A percentile compares a stretch with the other conserved stretches of the same genome.
These are phyloP conservation scores for Cladosporium sp. DNA, from an alignment of 2,329 filamentous ascomycete species.

Conservation along the genomic window DNA sequence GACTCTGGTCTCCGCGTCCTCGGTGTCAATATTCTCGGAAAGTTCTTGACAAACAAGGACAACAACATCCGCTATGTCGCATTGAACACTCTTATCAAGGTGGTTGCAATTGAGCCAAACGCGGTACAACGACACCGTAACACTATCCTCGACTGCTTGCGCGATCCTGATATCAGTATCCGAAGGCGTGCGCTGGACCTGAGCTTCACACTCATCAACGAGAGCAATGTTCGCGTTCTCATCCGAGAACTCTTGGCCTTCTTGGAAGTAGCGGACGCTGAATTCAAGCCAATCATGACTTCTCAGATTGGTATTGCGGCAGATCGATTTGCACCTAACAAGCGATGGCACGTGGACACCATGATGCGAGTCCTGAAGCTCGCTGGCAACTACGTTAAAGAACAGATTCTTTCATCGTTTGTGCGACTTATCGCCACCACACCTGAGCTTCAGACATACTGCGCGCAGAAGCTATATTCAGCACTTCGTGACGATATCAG, in stretches of 20 bases:
- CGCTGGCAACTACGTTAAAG: constrained; percentile 94
- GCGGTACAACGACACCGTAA: constrained; percentile 95
- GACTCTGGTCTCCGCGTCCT: constrained; percentile 91
- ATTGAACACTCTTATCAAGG: constrained; percentile 94
- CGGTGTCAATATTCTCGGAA: constrained; percentile 96
- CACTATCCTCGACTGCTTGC: constrained; percentile 91
- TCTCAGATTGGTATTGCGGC: constrained; percentile 96
- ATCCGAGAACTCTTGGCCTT: constrained; percentile 92
- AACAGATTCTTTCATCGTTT: constrained; percentile 95
- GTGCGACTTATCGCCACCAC: constrained; percentile 93
- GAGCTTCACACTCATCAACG: constrained; percentile 97
- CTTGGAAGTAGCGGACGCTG: constrained; percentile 92
- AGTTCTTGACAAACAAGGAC: constrained; percentile 96
- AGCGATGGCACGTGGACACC: constrained; percentile 97
- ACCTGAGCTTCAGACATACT: constrained; percentile 91
- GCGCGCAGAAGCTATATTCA: constrained; percentile 88
- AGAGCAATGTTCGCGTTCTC: constrained; percentile 88
- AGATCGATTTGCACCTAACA: constrained; percentile 92
- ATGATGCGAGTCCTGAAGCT: constrained; percentile 91
- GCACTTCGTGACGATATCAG: constrained; percentile 94
- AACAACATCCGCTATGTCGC: constrained; percentile 99
- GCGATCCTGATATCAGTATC: constrained; percentile 98
- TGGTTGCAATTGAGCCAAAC: constrained; percentile 96
- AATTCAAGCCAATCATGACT: constrained; percentile 98
- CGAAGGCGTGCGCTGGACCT: constrained; percentile 90